Evolutionary conservation across 2,329 filamentous ascomycete species (phyloP).

Genomic region (Ophiostoma montium): DNA sequence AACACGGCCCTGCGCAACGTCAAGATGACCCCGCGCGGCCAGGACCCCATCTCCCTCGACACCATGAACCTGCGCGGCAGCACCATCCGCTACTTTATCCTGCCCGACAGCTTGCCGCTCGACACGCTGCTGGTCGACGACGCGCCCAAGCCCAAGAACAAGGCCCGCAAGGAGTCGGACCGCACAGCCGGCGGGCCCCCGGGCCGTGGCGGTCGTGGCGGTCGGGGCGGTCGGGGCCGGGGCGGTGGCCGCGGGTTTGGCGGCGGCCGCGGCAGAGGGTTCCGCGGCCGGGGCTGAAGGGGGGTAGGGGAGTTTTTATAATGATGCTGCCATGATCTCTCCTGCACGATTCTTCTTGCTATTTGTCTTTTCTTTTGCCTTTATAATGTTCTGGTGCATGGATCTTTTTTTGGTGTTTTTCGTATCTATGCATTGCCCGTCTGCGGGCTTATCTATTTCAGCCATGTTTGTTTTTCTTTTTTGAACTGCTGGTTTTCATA

Average conservation of each 20-base stretch:
- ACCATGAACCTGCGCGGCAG: constrained; percentile 95
- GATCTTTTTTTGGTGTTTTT: not conserved
- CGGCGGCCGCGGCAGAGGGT: constrained; percentile 10
- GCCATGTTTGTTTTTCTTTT: not conserved
- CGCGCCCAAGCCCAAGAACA: constrained; percentile 97
- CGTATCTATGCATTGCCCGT: not conserved
- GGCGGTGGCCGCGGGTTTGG: constrained; percentile 12
- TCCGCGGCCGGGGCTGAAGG: constrained; percentile 11
- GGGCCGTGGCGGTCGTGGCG: constrained; percentile 23
- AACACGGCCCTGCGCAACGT: constrained; percentile 92
- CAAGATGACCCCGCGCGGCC: constrained; percentile 86
- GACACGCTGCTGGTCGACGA: constrained; percentile 95
- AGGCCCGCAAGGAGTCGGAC: constrained; percentile 83
- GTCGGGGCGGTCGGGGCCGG: constrained; percentile 20
- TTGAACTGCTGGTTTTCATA: not conserved
- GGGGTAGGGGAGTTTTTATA: not conserved
- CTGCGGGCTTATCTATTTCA: not conserved
- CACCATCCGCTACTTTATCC: constrained; percentile 91
- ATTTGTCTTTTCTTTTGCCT: constrained; percentile 1
- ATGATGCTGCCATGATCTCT: not conserved
- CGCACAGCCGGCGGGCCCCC: constrained; percentile 41
- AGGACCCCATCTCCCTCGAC: constrained; percentile 77
- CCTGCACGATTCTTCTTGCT: not conserved
- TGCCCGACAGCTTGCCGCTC: constrained; percentile 86
- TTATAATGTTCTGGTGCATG: constrained; percentile 1